These are phyloP conservation scores for Rhizopogon sp. DNA, from an alignment of 768 basidiomycete genomes.

Conservation along the genomic window DNA sequence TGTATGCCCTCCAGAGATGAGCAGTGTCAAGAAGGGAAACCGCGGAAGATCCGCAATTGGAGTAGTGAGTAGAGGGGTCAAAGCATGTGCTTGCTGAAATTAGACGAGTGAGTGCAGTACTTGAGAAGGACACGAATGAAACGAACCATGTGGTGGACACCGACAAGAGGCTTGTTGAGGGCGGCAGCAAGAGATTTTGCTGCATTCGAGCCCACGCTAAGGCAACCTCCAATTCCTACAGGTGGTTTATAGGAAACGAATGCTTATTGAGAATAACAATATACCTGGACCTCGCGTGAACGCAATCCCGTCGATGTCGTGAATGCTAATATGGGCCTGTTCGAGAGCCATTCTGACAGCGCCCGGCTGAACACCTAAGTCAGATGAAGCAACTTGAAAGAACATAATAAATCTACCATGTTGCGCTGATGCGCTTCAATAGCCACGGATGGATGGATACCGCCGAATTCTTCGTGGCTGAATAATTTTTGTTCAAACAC, in stretches of 20 bases:
- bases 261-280: conserved; percentile 10
- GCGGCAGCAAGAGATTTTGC: conserved; percentile 85
- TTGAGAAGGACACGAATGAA: neutral
- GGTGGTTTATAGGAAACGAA: neutral
- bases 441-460: conserved; percentile 76
- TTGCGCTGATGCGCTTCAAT: conserved; percentile 75
- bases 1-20: conserved; percentile 95
- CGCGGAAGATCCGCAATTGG: conserved; percentile 35
- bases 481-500: neutral
- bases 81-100: conserved; percentile 84
- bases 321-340: conserved; percentile 54
- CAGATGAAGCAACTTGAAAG: neutral
- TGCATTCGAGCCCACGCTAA: conserved; percentile 73
- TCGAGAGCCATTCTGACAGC: conserved; percentile 65
- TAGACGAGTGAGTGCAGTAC: no score
- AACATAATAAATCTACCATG: conserved; percentile 44
- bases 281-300: conserved; percentile 85
- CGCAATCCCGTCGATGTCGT: conserved; percentile 80
- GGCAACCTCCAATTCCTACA: conserved; percentile 73
- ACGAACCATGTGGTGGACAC: conserved; percentile 92
- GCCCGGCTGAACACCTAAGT: conserved; percentile 46
- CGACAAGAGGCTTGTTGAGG: conserved; percentile 72
- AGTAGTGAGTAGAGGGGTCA: conserved; percentile 72
- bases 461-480: conserved; percentile 38
- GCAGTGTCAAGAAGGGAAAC: conserved; percentile 85